Conservation (phyloP, 768 basidiomycete genomes). For the Kwoniella pini region DNA sequence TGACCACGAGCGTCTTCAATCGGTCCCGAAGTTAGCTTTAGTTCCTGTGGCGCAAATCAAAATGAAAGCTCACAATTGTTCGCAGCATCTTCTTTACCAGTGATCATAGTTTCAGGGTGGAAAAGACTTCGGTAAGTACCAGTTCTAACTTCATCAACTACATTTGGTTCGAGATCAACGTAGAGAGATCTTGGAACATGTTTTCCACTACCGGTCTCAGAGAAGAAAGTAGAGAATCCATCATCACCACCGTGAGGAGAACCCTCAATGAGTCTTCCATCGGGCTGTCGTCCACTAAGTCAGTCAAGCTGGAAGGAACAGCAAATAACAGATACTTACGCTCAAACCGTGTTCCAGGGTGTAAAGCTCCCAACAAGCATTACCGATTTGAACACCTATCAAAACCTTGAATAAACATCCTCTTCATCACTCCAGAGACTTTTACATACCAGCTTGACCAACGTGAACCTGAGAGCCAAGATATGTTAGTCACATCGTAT, state of each 20-base stretch:
- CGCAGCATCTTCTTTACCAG: constrained; percentile 98
- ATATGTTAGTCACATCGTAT: constrained; percentile 18
- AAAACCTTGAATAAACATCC: background rate
- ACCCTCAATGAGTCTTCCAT: constrained; percentile 82
- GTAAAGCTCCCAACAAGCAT: constrained; percentile 99
- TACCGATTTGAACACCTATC: constrained; percentile 64
- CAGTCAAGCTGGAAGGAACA: background rate
- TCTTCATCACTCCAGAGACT: background rate
- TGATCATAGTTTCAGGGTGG: constrained; percentile 96
- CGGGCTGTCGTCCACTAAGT: constrained; percentile 64
- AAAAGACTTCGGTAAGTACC: constrained; percentile 96
- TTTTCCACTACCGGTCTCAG: constrained; percentile 94
- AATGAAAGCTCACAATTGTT: constrained; percentile 76
- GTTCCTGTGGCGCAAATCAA: background rate
- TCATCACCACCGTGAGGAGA: constrained; percentile 74
- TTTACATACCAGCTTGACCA: constrained; percentile 71
- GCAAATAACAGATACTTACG: constrained; percentile 57
- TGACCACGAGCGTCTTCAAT: constrained; percentile 90
- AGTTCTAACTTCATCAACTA: constrained; percentile 94
- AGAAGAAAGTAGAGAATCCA: constrained; percentile 99
- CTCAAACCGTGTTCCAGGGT: constrained; percentile 97
- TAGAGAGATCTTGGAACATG: constrained; percentile 97
- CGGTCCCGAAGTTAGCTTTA: background rate
- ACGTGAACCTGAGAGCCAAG: constrained; percentile 63
- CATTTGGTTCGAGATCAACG: constrained; percentile 79